Percentiles rank a stretch among this genome's conserved stretches.
phyloP scores from a whole-genome alignment of 805 yeast genomes.

The Candida vaughaniae region DNA sequence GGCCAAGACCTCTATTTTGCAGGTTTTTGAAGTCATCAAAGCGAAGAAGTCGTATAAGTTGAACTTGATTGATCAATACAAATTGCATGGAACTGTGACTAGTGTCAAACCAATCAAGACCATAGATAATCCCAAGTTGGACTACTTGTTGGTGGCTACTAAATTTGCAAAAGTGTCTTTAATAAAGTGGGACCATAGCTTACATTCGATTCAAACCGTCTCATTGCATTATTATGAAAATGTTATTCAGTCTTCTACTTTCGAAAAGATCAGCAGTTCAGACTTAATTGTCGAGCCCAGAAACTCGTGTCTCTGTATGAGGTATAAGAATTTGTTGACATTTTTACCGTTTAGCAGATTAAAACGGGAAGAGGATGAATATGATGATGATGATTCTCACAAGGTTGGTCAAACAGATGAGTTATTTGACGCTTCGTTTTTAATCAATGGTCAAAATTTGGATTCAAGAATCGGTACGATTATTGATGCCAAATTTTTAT shows the following conservation, averaged over 20 bases:
- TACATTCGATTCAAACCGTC: slow-evolving; percentile 60
- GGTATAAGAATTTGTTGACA: slow-evolving; percentile 67
- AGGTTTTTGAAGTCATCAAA: slow-evolving; percentile 49
- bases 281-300: slow-evolving; percentile 62
- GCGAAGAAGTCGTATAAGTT: slow-evolving; percentile 25
- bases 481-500: slow-evolving; percentile 67
- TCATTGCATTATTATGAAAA: slow-evolving; percentile 87
- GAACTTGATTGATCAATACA: slow-evolving; percentile 57
- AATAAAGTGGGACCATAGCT: slow-evolving; percentile 62
- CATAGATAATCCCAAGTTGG: slow-evolving; percentile 46
- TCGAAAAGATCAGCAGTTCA: slow-evolving; percentile 42
- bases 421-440: slow-evolving; percentile 53
- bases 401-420: slow-evolving; percentile 6
- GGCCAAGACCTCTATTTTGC: slow-evolving; percentile 69
- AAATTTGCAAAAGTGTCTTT: slow-evolving; percentile 76
- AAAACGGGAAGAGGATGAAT: slow-evolving; percentile 40
- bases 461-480: slow-evolving; percentile 61
- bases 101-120: slow-evolving; percentile 54
- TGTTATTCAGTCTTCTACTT: slow-evolving; percentile 50
- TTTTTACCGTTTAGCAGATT: slow-evolving; percentile 64
- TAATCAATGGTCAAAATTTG: slow-evolving; percentile 56
- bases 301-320: slow-evolving; percentile 50
- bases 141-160: slow-evolving; percentile 65
- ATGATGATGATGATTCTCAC: slow-evolving; percentile 7
- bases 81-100: slow-evolving; percentile 67